These are phyloP conservation scores for Microbotryum saponariae DNA, from an alignment of 1,284 basidiomycete species.

Conservation along the genomic window DNA sequence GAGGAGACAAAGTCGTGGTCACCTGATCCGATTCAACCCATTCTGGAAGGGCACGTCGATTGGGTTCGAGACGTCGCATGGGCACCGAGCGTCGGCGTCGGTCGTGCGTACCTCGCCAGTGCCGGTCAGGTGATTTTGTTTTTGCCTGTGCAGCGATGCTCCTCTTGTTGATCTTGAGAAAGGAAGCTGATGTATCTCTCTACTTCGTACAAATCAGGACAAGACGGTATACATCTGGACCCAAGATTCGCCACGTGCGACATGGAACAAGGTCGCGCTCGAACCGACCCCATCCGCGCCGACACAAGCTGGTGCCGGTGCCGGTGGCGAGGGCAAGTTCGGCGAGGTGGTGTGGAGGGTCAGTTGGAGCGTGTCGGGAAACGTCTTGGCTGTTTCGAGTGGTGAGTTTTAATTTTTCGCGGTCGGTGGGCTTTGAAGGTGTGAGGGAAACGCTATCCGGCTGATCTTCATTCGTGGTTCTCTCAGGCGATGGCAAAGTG, in stretches of 20 bases:
- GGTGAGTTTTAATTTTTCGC: conserved; percentile 44
- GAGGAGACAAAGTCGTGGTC: conserved; percentile 58
- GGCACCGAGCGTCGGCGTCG: conserved; percentile 92
- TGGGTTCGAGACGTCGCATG: conserved; percentile 98
- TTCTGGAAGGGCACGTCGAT: conserved; percentile 81
- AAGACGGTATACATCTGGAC: conserved; percentile 93
- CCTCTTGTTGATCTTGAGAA: neutral
- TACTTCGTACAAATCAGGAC: conserved; percentile 50
- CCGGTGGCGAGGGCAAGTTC: conserved; percentile 54
- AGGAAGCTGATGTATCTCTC: neutral
- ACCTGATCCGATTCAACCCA: conserved; percentile 59
- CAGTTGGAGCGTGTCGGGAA: conserved; percentile 93
- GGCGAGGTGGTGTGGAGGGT: conserved; percentile 95
- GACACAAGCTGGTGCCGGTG: conserved; percentile 9
- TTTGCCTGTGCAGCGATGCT: neutral
- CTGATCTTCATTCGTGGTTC: no score
- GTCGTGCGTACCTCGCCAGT: conserved; percentile 88
- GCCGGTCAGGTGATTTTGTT: conserved; percentile 67
- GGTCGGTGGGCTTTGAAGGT: neutral
- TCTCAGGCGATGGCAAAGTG: conserved; percentile 76
- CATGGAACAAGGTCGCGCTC: conserved; percentile 79
- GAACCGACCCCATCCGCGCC: conserved; percentile 53
- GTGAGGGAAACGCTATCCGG: no score
- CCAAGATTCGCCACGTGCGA: conserved; percentile 64
- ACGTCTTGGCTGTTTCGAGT: conserved; percentile 91